Conservation (phyloP, 2,329 filamentous ascomycete genomes). For the Xylariaceae sp. region DNA sequence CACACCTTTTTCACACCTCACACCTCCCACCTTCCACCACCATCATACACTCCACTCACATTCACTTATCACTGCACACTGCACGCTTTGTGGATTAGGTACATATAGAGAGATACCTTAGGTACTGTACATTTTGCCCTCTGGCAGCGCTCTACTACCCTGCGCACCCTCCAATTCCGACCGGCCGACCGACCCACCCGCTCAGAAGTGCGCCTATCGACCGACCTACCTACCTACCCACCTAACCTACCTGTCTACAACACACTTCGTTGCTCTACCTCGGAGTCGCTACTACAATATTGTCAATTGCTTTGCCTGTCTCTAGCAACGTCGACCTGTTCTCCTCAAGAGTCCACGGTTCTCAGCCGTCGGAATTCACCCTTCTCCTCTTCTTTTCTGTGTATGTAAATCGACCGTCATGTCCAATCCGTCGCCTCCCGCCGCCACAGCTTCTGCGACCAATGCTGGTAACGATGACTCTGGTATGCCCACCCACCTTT, state of each 20-base stretch:
- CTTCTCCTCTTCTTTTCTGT: not conserved
- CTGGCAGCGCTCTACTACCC: too few relatives aligned
- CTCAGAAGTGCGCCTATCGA: not conserved
- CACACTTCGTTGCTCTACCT: constrained; percentile 7
- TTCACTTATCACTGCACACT: constrained; percentile 14
- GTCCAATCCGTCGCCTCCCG: constrained; percentile 42
- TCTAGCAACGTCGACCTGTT: constrained; percentile 12
- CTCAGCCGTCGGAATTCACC: constrained; percentile 29
- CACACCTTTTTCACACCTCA: constrained; percentile 22
- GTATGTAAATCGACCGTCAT: constrained; percentile 32
- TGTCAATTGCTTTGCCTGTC: constrained; percentile 10
- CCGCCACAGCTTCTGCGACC: constrained; percentile 36
- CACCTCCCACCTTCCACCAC: constrained; percentile 19
- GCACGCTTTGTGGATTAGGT: not conserved
- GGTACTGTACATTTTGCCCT: not conserved
- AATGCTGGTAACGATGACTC: constrained; percentile 42
- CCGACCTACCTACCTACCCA: not conserved
- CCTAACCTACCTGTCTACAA: not conserved
- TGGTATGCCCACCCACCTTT: constrained; percentile 34
- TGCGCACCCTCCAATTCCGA: not conserved
- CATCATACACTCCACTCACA: not conserved
- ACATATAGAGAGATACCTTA: not conserved
- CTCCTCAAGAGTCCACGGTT: constrained; percentile 35
- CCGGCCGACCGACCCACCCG: not conserved
- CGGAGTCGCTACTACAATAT: constrained; percentile 11